Conservation (phyloP, 306 rosid genomes). For the Acacia confusa region DNA sequence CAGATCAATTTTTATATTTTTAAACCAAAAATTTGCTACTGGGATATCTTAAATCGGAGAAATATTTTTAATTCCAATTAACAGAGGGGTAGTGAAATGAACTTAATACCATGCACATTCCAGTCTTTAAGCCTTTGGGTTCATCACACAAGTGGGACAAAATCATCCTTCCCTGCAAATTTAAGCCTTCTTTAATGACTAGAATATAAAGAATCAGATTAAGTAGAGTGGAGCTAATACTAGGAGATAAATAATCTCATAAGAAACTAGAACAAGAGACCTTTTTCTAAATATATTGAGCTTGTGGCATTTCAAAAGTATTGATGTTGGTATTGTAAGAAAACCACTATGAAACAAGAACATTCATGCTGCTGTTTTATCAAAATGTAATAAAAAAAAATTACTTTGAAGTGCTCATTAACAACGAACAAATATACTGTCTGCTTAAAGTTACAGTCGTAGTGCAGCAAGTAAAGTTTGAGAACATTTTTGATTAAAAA, state of each 20-base stretch:
- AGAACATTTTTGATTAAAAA: not conserved
- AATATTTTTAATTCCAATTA: not conserved
- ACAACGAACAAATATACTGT: not conserved
- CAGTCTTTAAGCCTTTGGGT: constrained; percentile 97
- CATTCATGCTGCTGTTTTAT: not conserved
- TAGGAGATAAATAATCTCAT: not conserved
- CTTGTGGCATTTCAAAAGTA: not conserved
- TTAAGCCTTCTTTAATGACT: constrained; percentile 32
- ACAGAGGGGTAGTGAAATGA: not conserved
- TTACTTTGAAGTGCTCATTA: not conserved
- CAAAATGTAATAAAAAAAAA: not conserved
- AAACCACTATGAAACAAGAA: not conserved
- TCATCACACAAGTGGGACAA: constrained; percentile 96
- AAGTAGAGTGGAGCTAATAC: constrained; percentile 12
- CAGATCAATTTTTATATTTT: constrained; percentile 23
- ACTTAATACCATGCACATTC: constrained; percentile 94
- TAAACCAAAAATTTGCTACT: not conserved
- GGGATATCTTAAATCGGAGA: not conserved
- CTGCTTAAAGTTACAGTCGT: not conserved
- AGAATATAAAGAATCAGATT: constrained; percentile 2
- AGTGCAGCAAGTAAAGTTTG: not conserved
- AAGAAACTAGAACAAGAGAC: not conserved
- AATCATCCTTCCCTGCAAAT: constrained; percentile 95
- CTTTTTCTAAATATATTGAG: not conserved
- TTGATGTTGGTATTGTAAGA: not conserved